A percentile compares a stretch with the other conserved stretches of the same genome.
Conservation (phyloP, 2,329 filamentous ascomycete species). For the Daldinia eschscholtzii region DNA sequence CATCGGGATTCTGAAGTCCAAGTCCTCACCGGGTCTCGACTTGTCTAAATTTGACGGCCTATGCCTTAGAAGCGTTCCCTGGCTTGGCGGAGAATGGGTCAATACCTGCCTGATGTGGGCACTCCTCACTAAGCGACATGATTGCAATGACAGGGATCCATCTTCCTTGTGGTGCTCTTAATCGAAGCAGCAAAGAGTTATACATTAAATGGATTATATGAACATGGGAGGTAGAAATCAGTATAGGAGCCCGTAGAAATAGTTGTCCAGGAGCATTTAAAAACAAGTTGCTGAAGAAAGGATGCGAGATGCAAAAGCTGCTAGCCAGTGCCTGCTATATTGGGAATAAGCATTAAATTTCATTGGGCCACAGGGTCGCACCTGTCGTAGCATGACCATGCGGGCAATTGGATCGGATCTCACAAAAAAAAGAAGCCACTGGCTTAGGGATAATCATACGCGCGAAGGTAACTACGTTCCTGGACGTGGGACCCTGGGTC, state of each 20-base stretch:
- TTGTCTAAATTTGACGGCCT: conserved; percentile 5
- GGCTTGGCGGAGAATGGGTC: conserved; percentile 2
- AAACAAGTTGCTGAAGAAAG: not conserved
- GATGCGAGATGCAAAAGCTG: conserved; percentile 9
- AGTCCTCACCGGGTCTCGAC: not conserved
- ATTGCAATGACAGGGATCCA: not conserved
- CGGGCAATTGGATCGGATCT: conserved; percentile 33
- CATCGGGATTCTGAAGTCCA: not conserved
- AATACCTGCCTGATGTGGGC: conserved; percentile 6
- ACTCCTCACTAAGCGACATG: conserved; percentile 1
- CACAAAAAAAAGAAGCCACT: not conserved
- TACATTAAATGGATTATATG: not conserved
- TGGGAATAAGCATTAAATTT: conserved; percentile 16
- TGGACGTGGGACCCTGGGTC: not conserved
- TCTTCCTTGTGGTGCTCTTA: not conserved
- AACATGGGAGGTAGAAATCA: not conserved
- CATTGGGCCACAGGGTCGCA: conserved; percentile 32
- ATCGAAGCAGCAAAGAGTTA: not conserved
- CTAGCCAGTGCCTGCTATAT: conserved; percentile 35
- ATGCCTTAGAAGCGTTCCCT: conserved; percentile 9
- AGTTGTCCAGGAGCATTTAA: not conserved
- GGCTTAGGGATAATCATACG: conserved; percentile 8
- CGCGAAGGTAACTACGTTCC: conserved; percentile 7
- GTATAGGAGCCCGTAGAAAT: not conserved
- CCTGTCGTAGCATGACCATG: conserved; percentile 35